Base-by-base conservation (phyloP, 2,329 filamentous ascomycete genomes). In the Scedosporium boydii region DNA sequence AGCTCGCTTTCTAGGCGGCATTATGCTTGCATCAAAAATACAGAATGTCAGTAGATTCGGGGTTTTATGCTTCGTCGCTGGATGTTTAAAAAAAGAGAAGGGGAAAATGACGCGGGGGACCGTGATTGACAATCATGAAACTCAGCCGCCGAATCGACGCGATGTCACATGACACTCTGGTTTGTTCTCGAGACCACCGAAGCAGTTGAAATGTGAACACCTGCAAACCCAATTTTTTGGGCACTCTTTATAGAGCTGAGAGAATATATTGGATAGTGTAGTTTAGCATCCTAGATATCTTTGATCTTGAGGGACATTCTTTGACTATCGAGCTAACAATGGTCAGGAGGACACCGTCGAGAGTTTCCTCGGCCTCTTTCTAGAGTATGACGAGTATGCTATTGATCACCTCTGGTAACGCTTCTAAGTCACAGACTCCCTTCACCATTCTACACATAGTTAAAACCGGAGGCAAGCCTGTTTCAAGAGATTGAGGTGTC, bases 1-100 rank as follows among this genome's bases (percentile, higher is more conserved):
- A 7, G 61, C 56, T 53, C 61, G 41, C 42, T 62, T 62, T 44
- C 61, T 41, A 12, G 42, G 61, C 2, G 61, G 61, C 61, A 62
- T 62, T 34, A 7, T 62, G 23, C 9, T 23, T 16, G 29, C 41
- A 29, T n/a, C 14, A 27, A 42, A 6, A 26, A 38, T 26, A 26
- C 14, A 23, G n/a, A 26, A 46, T 29, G 42, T 21, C n/a, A 7
- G 7, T 14, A 21, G 23, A 48, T 34, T 26, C 7, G 53, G 23
- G 23, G 6, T 26, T 16, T 56, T 56, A 48, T 9, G 10, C 44
- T 48, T 48, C 44, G n/a, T 48, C 21, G n/a, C 44, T 48, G n/a
- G 6, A 55, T 27, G 23, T 12, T 1, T 34, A 18, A 23, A 41
- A 53, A 2, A 14, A 51, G 27, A 53, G n/a, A 26, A 29, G 14